Base-by-base conservation (phyloP, 371 early-diverging fungal species). In the Conidiobolus incongruus region DNA sequence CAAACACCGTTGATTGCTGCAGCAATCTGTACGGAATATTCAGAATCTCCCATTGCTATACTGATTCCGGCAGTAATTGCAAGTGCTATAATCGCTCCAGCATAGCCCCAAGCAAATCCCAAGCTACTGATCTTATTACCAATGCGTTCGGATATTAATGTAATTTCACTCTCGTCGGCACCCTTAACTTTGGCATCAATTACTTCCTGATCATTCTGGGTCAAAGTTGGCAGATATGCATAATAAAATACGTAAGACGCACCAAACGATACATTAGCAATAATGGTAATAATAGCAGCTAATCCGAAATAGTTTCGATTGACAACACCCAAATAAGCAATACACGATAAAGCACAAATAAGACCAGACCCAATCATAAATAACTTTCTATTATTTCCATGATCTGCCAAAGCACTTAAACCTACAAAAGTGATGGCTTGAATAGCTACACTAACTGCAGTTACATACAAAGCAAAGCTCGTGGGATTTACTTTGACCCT, bases 381-480 rank as follows among this genome's bases (percentile, higher is more conserved):
- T 1, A 48, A 44, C 53, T 69, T 70, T 40, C 71, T 59, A 56
- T 40, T 50, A 53, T 56, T 50, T 38, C 66, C 65, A 45, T 72
- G 68, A 47, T 76, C 77, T 17, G 74, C 74, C 11, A 71, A 40
- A 0, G 70, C 64, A 6, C 72, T 69, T 31, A 72, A 51, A 22
- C 58, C 54, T 44, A 72, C 65, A 48, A 71, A 66, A 20, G 67
- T 43, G 26, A 76, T 40, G 0, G 70, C 72, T 51, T 76, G 77
- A 45, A 67, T 35, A n/a, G 61, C 51, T 13, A 67, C 68, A 7
- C 66, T 58, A 28, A 68, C 53, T 7, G 72, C 56, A 26, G 62
- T 61, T 13, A 67, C 56, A 51, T 72, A 71, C 32, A 75, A 51
- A 22, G 66, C 52, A 41, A 63, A 66, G 23, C 60, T 53, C 1